Conservation (phyloP, 2,329 filamentous ascomycete genomes). For the Pestalotiopsis fici region DNA sequence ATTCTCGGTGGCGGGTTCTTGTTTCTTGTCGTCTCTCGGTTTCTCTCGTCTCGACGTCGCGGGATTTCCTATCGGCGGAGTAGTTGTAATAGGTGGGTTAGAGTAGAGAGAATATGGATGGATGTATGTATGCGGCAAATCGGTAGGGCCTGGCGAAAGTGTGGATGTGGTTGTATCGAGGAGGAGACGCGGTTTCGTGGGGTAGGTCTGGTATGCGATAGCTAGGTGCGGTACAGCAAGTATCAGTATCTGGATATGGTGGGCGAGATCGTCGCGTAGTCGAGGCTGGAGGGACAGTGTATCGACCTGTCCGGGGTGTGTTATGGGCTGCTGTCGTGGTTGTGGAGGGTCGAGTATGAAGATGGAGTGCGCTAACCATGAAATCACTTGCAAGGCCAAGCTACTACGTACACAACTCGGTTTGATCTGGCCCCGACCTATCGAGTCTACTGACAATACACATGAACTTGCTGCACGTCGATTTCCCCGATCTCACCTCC, state of each 20-base stretch:
- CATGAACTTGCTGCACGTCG: neutral
- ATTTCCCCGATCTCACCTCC: neutral
- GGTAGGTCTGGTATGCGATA: neutral
- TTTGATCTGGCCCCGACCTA: neutral
- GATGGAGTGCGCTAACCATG: neutral
- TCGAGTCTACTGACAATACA: neutral
- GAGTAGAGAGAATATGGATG: neutral
- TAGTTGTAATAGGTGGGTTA: neutral
- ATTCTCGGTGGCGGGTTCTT: slow-evolving; percentile 2
- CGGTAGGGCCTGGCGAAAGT: neutral
- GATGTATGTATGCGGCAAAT: neutral
- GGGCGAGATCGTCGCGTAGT: neutral
- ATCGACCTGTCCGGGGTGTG: neutral
- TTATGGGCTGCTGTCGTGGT: neutral
- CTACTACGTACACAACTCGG: neutral
- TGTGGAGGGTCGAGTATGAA: neutral
- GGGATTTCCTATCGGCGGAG: neutral
- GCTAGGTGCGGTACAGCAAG: neutral
- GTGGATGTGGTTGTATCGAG: neutral
- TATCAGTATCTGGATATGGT: slow-evolving; percentile 3
- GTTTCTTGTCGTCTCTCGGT: neutral
- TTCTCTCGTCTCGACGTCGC: neutral
- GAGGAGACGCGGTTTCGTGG: neutral
- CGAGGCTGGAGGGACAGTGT: neutral
- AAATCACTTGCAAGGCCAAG: neutral